These are phyloP conservation scores for Lichtheimia corymbifera DNA, from an alignment of 371 early-diverging fungal species.

Conservation along the genomic window DNA sequence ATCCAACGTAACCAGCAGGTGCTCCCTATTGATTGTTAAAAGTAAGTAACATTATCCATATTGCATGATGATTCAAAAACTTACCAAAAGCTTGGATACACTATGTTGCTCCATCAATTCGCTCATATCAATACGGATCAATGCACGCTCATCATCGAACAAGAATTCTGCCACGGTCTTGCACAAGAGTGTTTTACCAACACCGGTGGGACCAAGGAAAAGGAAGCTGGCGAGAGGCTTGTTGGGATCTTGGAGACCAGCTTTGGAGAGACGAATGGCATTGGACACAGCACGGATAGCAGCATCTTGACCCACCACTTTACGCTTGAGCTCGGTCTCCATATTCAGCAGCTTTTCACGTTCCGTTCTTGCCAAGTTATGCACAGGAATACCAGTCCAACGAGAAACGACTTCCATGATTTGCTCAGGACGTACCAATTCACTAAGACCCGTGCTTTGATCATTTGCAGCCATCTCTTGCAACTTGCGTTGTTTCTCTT, in stretches of 20 bases:
- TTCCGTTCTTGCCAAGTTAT: conserved; percentile 76
- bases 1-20: conserved; percentile 89
- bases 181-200: conserved; percentile 81
- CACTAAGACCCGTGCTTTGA: conserved; percentile 54
- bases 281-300: conserved; percentile 82
- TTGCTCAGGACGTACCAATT: conserved; percentile 84
- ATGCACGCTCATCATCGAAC: conserved; percentile 83
- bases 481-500: conserved; percentile 60
- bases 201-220: conserved; percentile 94
- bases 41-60: too few species aligned
- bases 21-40: conserved; percentile 55
- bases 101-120: conserved; percentile 86
- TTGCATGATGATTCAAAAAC: too few species aligned
- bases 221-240: conserved; percentile 91
- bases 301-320: conserved; percentile 87
- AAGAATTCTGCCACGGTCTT: conserved; percentile 88
- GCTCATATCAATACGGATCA: conserved; percentile 92
- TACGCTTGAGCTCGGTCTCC: conserved; percentile 65
- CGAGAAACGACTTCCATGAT: conserved; percentile 88
- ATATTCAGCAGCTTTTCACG: conserved; percentile 81
- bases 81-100: conserved; percentile 75
- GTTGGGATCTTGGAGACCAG: conserved; percentile 79
- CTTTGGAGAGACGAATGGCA: conserved; percentile 72
- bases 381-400: conserved; percentile 91
- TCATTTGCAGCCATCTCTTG: conserved; percentile 52